A percentile compares a stretch with the other conserved stretches of the same genome.
Conservation (phyloP, 2,329 filamentous ascomycete species). For the Tolypocladium sp. region DNA sequence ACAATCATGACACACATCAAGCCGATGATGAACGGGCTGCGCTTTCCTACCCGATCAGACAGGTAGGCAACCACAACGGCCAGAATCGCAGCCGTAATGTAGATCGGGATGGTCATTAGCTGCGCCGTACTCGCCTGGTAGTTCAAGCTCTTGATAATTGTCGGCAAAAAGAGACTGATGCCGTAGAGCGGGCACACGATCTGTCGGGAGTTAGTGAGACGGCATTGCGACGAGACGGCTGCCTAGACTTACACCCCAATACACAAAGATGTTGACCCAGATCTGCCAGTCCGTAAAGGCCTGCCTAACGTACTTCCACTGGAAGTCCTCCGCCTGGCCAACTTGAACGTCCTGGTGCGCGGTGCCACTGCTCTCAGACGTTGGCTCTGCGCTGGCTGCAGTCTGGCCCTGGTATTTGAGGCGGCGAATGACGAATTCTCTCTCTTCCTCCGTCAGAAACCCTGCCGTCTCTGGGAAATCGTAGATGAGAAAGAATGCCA, state of each 20-base stretch:
- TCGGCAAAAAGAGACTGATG: constrained; percentile 52
- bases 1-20: constrained; percentile 44
- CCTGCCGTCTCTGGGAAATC: constrained; percentile 74
- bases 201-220: constrained; percentile 14
- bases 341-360: constrained; percentile 17
- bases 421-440: constrained; percentile 60
- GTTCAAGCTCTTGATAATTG: constrained; percentile 51
- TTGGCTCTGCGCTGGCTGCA: not conserved
- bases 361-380: not conserved
- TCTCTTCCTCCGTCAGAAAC: constrained; percentile 65
- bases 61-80: constrained; percentile 43
- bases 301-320: constrained; percentile 64
- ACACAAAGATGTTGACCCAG: constrained; percentile 49
- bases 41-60: constrained; percentile 44
- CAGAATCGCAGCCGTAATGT: constrained; percentile 53
- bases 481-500: constrained; percentile 62
- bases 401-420: constrained; percentile 54
- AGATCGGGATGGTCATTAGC: constrained; percentile 54
- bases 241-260: constrained; percentile 46
- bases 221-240: not conserved
- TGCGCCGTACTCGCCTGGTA: constrained; percentile 51
- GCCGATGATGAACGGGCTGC: constrained; percentile 45
- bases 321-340: constrained; percentile 66
- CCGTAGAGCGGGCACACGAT: constrained; percentile 46
- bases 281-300: constrained; percentile 78